phyloP scores from a whole-genome alignment of 495 filamentous ascomycete genomes.

The Xylaria venustula region DNA sequence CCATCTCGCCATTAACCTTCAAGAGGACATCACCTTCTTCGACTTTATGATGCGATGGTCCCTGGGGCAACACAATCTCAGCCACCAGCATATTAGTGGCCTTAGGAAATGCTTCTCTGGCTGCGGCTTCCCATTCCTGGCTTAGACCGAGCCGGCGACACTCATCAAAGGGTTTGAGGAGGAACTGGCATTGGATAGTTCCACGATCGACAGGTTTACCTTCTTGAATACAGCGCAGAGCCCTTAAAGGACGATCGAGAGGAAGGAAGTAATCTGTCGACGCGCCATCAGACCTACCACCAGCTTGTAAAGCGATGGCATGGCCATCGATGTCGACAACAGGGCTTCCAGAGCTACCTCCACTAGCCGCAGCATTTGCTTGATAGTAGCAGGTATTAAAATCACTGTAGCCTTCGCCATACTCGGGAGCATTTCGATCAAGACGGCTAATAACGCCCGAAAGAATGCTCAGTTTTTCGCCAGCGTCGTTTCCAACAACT shows the following conservation, averaged over 20 bases:
- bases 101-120: conserved; percentile 79
- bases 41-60: conserved; percentile 78
- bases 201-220: conserved; percentile 75
- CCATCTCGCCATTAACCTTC: conserved; percentile 88
- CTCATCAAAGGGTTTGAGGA: conserved; percentile 96
- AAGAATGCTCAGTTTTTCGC: conserved; percentile 96
- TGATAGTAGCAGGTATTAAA: conserved; percentile 99
- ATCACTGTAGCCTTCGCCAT: conserved; percentile 97
- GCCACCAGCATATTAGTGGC: conserved; percentile 97
- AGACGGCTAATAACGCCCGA: conserved; percentile 96
- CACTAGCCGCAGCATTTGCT: conserved; percentile 92
- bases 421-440: conserved; percentile 95
- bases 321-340: conserved; percentile 94
- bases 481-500: conserved; percentile 97
- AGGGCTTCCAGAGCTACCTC: conserved; percentile 93
- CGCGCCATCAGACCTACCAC: conserved; percentile 88
- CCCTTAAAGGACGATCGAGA: conserved; percentile 81
- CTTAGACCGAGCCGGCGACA: conserved; percentile 86
- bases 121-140: conserved; percentile 78
- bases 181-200: conserved; percentile 97
- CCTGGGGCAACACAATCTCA: conserved; percentile 89
- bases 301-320: conserved; percentile 91
- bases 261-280: conserved; percentile 98
- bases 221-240: conserved; percentile 79
- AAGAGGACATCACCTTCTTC: conserved; percentile 96